These are phyloP conservation scores for Malassezia arunalokei DNA, from an alignment of 1,284 basidiomycete species.

Conservation along the genomic window DNA sequence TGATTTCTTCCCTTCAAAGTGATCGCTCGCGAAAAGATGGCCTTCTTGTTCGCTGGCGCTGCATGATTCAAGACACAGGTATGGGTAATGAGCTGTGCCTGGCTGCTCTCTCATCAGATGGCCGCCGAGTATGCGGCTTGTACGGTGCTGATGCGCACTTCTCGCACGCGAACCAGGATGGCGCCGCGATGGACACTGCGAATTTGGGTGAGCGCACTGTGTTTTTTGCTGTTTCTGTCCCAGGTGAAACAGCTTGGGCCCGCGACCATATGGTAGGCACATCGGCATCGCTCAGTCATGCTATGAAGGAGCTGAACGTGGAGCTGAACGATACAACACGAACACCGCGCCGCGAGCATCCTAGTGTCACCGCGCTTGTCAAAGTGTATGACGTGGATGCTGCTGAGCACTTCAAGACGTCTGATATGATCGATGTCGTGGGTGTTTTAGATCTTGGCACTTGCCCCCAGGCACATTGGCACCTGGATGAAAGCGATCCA, in stretches of 20 bases:
- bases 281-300: not conserved
- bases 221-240: conserved; percentile 1
- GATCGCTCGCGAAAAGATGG: not conserved
- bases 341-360: conserved; percentile 1
- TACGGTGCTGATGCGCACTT: conserved; percentile 5
- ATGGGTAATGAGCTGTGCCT: conserved; percentile 12
- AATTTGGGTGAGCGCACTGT: conserved; percentile 8
- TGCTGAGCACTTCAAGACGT: conserved; percentile 32
- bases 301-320: not conserved
- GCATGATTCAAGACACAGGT: conserved; percentile 15
- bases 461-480: conserved; percentile 23
- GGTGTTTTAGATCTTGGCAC: conserved; percentile 26
- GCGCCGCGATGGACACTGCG: not conserved
- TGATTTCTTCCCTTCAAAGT: not conserved
- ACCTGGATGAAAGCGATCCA: conserved; percentile 10
- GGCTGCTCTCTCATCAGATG: not conserved
- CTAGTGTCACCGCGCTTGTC: conserved; percentile 8
- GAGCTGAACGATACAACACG: not conserved
- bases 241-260: conserved; percentile 9
- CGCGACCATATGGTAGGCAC: not conserved
- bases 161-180: not conserved
- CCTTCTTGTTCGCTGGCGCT: conserved; percentile 13
- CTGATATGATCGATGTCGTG: conserved; percentile 36
- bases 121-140: not conserved
- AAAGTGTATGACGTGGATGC: conserved; percentile 28